A percentile compares a stretch with the other conserved stretches of the same genome.
Evolutionary conservation across 345 rosid genomes (phyloP).

Genomic region (Limnanthes douglasii): DNA sequence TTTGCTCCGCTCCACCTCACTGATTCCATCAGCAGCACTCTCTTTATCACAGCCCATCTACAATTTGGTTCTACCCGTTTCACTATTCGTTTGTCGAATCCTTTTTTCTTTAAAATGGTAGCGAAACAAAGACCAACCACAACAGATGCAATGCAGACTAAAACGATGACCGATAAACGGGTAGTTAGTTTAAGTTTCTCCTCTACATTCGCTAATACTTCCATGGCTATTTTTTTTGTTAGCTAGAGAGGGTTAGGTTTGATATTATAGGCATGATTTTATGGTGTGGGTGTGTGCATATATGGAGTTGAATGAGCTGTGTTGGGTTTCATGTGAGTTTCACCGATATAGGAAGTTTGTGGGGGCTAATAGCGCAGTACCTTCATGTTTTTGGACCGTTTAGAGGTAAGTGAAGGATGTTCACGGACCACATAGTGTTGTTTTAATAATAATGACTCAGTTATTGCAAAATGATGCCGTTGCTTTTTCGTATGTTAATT

Average conservation of each 20-base stretch:
- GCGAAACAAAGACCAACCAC: slow-evolving; percentile 31
- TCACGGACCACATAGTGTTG: no score
- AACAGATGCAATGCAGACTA: slow-evolving; percentile 26
- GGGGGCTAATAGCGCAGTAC: no score
- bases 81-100: slow-evolving; percentile 13
- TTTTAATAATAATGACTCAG: no score
- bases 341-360: slow-evolving; percentile 36
- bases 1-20: slow-evolving; percentile 59
- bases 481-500: no score
- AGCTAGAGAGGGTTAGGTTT: neutral
- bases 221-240: slow-evolving; percentile 21
- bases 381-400: no score
- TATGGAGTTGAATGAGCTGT: slow-evolving; percentile 11
- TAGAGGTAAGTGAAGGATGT: no score
- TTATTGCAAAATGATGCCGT: no score
- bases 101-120: slow-evolving; percentile 21
- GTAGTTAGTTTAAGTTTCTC: slow-evolving; percentile 54
- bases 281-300: slow-evolving; percentile 3
- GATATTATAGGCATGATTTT: neutral
- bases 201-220: slow-evolving; percentile 54
- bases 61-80: slow-evolving; percentile 9
- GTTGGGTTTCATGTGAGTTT: slow-evolving; percentile 36
- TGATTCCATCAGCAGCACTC: slow-evolving; percentile 30
- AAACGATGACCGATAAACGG: slow-evolving; percentile 25
- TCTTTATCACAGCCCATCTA: slow-evolving; percentile 29